Evolutionary conservation across 495 filamentous ascomycete species (phyloP).

Genomic region (Lentithecium fluviatile): DNA sequence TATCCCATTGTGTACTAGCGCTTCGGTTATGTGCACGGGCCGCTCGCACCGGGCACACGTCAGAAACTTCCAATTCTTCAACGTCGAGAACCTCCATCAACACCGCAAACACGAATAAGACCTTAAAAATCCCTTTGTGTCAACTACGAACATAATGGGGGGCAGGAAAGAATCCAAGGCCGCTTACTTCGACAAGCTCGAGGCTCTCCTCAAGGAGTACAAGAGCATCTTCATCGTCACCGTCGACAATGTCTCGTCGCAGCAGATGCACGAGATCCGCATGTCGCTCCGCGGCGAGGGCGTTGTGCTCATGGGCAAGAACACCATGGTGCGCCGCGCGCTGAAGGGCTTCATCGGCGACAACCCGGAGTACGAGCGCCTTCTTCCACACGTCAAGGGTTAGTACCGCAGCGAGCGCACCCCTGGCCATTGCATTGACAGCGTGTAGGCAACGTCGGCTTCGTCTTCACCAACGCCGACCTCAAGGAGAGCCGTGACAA

Average conservation of each 20-base stretch:
- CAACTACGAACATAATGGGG: slow-evolving; percentile 85
- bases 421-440: slow-evolving; percentile 25
- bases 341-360: slow-evolving; percentile 92
- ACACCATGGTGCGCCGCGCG: slow-evolving; percentile 98
- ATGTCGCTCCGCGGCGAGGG: slow-evolving; percentile 69
- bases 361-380: slow-evolving; percentile 93
- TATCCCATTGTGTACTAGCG: slow-evolving; percentile 12
- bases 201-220: slow-evolving; percentile 72
- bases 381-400: slow-evolving; percentile 91
- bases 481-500: slow-evolving; percentile 88
- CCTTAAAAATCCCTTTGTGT: slow-evolving; percentile 44
- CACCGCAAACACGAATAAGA: slow-evolving; percentile 23
- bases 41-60: slow-evolving; percentile 5
- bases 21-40: background rate
- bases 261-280: slow-evolving; percentile 99
- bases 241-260: slow-evolving; percentile 70
- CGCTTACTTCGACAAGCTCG: slow-evolving; percentile 99
- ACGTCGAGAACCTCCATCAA: slow-evolving; percentile 1
- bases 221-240: slow-evolving; percentile 94
- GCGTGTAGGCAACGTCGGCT: slow-evolving; percentile 76
- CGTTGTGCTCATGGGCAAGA: slow-evolving; percentile 99
- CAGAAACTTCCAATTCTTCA: background rate
- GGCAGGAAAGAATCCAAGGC: slow-evolving; percentile 92
- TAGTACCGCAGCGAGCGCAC: slow-evolving; percentile 20
- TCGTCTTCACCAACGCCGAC: slow-evolving; percentile 98